These are phyloP conservation scores for Heimioporus retisporus DNA, from an alignment of 1,284 basidiomycete species.

Conservation along the genomic window DNA sequence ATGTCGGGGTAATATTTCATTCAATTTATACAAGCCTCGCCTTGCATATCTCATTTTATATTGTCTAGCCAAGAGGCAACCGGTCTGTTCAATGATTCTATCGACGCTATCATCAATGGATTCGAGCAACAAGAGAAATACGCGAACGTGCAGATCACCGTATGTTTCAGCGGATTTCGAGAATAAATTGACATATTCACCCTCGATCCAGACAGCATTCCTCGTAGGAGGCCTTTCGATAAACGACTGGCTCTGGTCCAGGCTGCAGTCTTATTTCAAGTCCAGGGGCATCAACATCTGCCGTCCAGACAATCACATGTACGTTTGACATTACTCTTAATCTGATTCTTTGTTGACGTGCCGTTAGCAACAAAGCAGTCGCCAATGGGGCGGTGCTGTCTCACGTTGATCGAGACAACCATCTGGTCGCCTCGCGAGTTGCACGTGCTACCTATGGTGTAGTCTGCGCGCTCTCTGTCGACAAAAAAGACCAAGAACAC, in stretches of 20 bases:
- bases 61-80: slow-evolving; percentile 53
- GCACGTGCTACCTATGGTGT: slow-evolving; percentile 48
- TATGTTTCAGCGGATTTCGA: slow-evolving; percentile 21
- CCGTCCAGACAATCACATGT: slow-evolving; percentile 30
- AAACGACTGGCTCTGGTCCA: slow-evolving; percentile 54
- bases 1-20: slow-evolving; percentile 19
- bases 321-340: neutral
- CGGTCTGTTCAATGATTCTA: slow-evolving; percentile 53
- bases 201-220: slow-evolving; percentile 26
- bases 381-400: slow-evolving; percentile 62
- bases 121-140: slow-evolving; percentile 42
- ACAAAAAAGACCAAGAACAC: slow-evolving; percentile 15
- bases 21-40: too few species aligned
- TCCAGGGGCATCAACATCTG: slow-evolving; percentile 22
- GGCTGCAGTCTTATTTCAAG: slow-evolving; percentile 42
- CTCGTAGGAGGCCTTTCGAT: slow-evolving; percentile 55
- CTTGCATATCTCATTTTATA: slow-evolving; percentile 30
- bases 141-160: slow-evolving; percentile 39
- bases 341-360: neutral
- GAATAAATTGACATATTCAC: neutral
- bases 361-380: slow-evolving; percentile 59
- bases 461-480: slow-evolving; percentile 10
- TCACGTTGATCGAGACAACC: slow-evolving; percentile 50
- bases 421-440: slow-evolving; percentile 52
- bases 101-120: slow-evolving; percentile 34